Percentiles rank a stretch among this genome's conserved stretches.
Evolutionary conservation across 768 basidiomycete genomes (phyloP).

Genomic region (Filobasidium floriforme): DNA sequence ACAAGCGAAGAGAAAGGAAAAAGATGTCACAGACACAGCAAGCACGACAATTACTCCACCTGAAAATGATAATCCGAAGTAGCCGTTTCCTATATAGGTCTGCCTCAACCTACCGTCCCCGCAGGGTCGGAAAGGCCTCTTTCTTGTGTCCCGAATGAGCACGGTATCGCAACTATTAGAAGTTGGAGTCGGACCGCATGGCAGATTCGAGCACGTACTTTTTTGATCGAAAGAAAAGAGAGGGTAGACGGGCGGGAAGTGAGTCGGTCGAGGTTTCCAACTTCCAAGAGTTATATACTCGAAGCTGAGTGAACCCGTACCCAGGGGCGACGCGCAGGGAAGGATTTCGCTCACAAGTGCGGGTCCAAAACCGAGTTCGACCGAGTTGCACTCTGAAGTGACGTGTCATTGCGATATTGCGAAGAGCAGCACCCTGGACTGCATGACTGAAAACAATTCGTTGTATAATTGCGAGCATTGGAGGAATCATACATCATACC

Average conservation of each 20-base stretch:
- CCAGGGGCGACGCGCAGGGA: background rate
- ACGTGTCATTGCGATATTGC: background rate
- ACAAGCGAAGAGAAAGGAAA: background rate
- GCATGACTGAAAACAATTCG: too few relatives aligned
- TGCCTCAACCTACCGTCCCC: conserved; percentile 13
- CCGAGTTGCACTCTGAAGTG: background rate
- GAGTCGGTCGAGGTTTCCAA: background rate
- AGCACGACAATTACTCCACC: conserved; percentile 16
- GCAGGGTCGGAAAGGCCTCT: conserved; percentile 15
- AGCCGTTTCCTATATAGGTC: conserved; percentile 24
- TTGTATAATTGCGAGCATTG: too few relatives aligned
- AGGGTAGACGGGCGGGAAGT: background rate
- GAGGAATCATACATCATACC: too few relatives aligned
- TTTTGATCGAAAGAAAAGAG: conserved; percentile 23
- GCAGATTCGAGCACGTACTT: conserved; percentile 23
- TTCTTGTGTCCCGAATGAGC: conserved; percentile 24
- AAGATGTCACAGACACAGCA: conserved; percentile 22
- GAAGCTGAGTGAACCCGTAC: background rate
- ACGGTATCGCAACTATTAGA: conserved; percentile 17
- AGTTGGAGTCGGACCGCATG: conserved; percentile 18
- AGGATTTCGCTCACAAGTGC: background rate
- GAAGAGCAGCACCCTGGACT: too few relatives aligned
- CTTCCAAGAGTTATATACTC: background rate
- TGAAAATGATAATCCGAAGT: conserved; percentile 8
- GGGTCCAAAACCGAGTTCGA: background rate